These are phyloP conservation scores for Kwoniella pini DNA, from an alignment of 768 basidiomycete genomes.

Conservation along the genomic window DNA sequence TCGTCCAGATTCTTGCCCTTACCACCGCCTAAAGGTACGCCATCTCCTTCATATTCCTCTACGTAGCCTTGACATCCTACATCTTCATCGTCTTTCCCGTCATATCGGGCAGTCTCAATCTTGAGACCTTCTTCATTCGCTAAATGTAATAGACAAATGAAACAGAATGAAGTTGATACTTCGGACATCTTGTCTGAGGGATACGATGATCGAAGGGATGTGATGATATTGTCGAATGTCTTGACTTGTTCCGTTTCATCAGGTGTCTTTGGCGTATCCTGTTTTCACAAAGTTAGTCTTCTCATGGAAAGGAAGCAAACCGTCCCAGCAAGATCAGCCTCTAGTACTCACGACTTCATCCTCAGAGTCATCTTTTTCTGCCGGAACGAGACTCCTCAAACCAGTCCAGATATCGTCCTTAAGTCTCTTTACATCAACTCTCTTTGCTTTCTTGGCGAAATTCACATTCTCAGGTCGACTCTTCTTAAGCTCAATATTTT, in stretches of 20 bases:
- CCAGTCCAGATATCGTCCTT: conserved; percentile 99
- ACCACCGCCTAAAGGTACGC: conserved; percentile 6
- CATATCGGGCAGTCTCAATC: conserved; percentile 60
- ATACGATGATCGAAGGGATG: conserved; percentile 76
- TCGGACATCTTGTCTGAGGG: conserved; percentile 94
- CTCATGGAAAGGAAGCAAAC: too few species aligned
- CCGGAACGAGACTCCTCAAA: conserved; percentile 68
- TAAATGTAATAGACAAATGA: conserved; percentile 93
- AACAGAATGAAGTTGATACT: conserved; percentile 98
- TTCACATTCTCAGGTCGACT: conserved; percentile 85
- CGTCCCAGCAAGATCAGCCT: neutral
- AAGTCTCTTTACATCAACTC: conserved; percentile 92
- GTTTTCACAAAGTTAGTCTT: too few species aligned
- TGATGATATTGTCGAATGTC: conserved; percentile 66
- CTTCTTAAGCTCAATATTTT: conserved; percentile 68
- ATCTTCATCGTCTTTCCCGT: conserved; percentile 46
- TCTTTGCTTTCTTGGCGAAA: conserved; percentile 91
- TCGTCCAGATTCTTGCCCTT: conserved; percentile 28
- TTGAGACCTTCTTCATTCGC: conserved; percentile 95
- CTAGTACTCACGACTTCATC: conserved; percentile 36
- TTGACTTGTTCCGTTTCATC: conserved; percentile 30
- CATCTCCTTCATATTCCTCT: conserved; percentile 24
- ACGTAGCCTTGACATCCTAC: conserved; percentile 43
- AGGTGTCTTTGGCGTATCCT: conserved; percentile 35
- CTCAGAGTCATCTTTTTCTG: conserved; percentile 51